Percentiles rank a stretch among this genome's conserved stretches.
Conservation (phyloP, 371 early-diverging fungal genomes). For the Haplosporangium sp. region DNA sequence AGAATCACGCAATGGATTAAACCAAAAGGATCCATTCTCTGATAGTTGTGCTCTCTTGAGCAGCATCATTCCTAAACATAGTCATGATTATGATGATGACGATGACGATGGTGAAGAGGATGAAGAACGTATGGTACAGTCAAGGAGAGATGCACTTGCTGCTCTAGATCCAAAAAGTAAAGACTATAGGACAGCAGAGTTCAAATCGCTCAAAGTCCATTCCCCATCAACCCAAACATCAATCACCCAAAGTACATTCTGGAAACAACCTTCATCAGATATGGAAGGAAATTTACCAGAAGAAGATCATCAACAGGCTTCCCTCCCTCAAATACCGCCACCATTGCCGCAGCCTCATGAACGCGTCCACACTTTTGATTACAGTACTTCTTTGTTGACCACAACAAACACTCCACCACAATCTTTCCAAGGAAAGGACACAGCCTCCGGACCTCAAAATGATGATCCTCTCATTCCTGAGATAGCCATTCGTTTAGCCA, state of each 20-base stretch:
- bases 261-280: background rate
- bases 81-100: background rate
- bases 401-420: background rate
- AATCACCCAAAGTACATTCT: background rate
- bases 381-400: background rate
- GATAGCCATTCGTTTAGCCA: slow-evolving; percentile 24
- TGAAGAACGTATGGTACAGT: slow-evolving; percentile 29
- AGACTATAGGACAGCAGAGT: slow-evolving; percentile 23
- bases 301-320: background rate
- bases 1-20: background rate
- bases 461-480: slow-evolving; percentile 19
- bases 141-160: slow-evolving; percentile 29
- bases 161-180: slow-evolving; percentile 34
- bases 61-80: background rate
- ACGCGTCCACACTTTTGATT: background rate
- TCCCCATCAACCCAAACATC: background rate
- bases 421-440: background rate
- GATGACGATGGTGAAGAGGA: slow-evolving; percentile 21
- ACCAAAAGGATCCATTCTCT: slow-evolving; percentile 12
- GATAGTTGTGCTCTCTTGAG: slow-evolving; percentile 6
- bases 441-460: background rate
- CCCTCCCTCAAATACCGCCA: background rate
- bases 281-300: background rate
- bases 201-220: slow-evolving; percentile 20
- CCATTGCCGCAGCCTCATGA: background rate